Evolutionary conservation across 2,329 filamentous ascomycete genomes (phyloP).

Genomic region (Taxawa tesnikishii): DNA sequence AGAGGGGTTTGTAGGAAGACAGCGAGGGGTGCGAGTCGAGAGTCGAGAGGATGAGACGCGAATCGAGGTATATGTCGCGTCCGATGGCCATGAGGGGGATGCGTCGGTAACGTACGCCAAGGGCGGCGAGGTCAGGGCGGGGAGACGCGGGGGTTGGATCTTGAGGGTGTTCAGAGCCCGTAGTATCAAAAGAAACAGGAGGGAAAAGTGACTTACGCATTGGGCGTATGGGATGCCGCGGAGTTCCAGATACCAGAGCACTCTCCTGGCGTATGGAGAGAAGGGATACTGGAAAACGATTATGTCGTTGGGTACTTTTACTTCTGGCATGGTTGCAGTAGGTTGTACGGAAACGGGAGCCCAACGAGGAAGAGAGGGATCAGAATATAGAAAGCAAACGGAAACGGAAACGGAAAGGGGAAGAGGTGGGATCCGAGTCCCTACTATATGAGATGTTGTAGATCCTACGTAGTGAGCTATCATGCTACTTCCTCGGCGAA

Average conservation of each 20-base stretch:
- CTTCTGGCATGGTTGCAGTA: constrained; percentile 14
- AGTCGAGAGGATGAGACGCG: constrained; percentile 53
- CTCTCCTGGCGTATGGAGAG: constrained; percentile 52
- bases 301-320: constrained; percentile 28
- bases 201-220: constrained; percentile 40
- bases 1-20: constrained; percentile 15
- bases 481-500: no score
- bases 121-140: constrained; percentile 47
- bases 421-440: no score
- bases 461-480: no score
- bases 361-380: no score
- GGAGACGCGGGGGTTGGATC: constrained; percentile 56
- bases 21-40: constrained; percentile 42
- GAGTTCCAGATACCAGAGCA: constrained; percentile 57
- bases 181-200: constrained; percentile 18
- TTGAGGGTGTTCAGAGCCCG: no score
- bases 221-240: constrained; percentile 53
- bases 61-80: constrained; percentile 57
- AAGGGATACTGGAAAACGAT: constrained; percentile 54
- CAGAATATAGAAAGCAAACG: no score
- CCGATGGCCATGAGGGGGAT: constrained; percentile 58
- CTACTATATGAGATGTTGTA: no score
- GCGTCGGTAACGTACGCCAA: constrained; percentile 55
- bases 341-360: no score
- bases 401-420: no score